Conservation (phyloP, 2,329 filamentous ascomycete species). For the Diaporthe velutina region DNA sequence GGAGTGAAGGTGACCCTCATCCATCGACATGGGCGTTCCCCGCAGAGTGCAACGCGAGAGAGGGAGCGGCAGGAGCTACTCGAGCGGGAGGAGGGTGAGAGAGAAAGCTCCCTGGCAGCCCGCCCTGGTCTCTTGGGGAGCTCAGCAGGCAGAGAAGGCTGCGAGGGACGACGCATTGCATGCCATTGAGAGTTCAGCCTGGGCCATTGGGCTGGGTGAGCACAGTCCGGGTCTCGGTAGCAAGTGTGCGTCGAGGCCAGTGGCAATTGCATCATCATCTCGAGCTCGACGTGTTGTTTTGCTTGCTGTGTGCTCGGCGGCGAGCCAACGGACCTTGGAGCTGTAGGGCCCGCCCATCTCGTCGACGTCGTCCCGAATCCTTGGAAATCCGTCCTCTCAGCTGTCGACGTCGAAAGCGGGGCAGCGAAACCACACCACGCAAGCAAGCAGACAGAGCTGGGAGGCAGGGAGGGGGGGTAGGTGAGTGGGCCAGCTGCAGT, state of each 20-base stretch:
- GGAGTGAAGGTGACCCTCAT: conserved; percentile 33
- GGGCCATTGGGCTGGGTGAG: conserved; percentile 24
- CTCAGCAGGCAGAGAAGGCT: neutral
- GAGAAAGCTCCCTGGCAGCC: conserved; percentile 8
- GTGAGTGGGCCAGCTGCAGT: conserved; percentile 22
- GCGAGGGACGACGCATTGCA: neutral
- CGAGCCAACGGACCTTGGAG: neutral
- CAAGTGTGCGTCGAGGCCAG: neutral
- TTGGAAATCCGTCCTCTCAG: conserved; percentile 21
- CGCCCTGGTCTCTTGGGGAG: neutral
- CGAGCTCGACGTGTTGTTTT: neutral
- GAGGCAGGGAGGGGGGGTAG: neutral
- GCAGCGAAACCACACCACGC: conserved; percentile 29
- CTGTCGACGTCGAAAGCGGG: conserved; percentile 30
- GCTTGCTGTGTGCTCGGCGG: neutral
- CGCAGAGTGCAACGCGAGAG: conserved; percentile 37
- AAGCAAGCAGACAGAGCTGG: conserved; percentile 4
- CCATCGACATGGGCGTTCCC: conserved; percentile 37
- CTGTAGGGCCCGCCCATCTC: neutral
- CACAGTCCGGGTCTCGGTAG: neutral
- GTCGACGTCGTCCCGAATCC: conserved; percentile 23
- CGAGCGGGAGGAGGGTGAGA: conserved; percentile 11
- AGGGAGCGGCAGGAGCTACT: conserved; percentile 14
- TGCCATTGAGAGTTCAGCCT: conserved; percentile 19
- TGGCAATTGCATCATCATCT: neutral